Percentiles rank a stretch among this genome's conserved stretches.
These are phyloP conservation scores for Fermentozyma sake DNA, from an alignment of 1,139 yeast species.

Conservation along the genomic window DNA sequence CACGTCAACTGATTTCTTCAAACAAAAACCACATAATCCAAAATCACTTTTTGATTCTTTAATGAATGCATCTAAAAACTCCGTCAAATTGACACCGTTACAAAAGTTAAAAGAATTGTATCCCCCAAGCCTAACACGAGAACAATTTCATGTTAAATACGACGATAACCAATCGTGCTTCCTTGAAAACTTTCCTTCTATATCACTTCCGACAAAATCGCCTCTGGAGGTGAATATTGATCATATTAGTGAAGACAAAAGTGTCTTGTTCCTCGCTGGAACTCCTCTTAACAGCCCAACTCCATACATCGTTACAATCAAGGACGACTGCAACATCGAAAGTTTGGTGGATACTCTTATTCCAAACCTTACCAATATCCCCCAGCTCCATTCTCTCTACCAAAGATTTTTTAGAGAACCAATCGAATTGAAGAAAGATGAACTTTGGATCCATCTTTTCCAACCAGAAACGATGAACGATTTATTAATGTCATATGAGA, in stretches of 20 bases:
- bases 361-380: constrained; percentile 10
- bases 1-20: too few relatives aligned
- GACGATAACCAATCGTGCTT: constrained; percentile 3
- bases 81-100: constrained; percentile 12
- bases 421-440: background rate
- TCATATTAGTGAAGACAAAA: background rate
- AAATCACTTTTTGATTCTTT: constrained; percentile 11
- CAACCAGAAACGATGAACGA: constrained; percentile 36
- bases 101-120: constrained; percentile 17
- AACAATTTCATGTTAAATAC: constrained; percentile 13
- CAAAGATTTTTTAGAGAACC: constrained; percentile 1
- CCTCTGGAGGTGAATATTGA: background rate
- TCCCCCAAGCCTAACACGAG: constrained; percentile 11
- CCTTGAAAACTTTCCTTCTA: background rate
- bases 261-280: constrained; percentile 1
- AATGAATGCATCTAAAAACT: constrained; percentile 17
- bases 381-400: constrained; percentile 15
- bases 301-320: background rate
- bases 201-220: background rate
- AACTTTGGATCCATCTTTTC: constrained; percentile 42
- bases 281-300: background rate
- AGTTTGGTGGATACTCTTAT: constrained; percentile 7
- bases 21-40: too few relatives aligned
- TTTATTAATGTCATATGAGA: constrained; percentile 27
- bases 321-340: constrained; percentile 1